Conservation (phyloP, 306 rosid species). For the Cucurbita moschata region DNA sequence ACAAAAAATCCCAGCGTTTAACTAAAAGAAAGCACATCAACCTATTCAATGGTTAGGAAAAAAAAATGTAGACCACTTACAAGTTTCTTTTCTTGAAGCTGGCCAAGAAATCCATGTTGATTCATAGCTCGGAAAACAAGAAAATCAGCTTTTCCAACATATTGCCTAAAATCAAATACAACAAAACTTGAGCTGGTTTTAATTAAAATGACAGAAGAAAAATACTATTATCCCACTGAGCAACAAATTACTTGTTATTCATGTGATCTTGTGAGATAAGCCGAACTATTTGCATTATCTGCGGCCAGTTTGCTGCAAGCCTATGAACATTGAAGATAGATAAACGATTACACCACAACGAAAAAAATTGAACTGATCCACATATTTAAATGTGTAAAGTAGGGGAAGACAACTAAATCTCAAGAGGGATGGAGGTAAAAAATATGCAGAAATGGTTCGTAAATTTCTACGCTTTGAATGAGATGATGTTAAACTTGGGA, state of each 20-base stretch:
- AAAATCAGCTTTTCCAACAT: constrained; percentile 92
- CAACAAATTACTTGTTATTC: constrained; percentile 62
- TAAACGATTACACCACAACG: not conserved
- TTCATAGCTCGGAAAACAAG: constrained; percentile 90
- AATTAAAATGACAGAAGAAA: not conserved
- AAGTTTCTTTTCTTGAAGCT: constrained; percentile 91
- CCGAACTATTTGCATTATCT: constrained; percentile 78
- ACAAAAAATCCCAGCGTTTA: not conserved
- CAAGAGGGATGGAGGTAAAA: not conserved
- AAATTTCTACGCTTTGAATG: not conserved
- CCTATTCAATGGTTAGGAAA: not conserved
- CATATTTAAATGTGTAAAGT: not conserved
- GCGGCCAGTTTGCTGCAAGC: constrained; percentile 98
- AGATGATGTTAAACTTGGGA: not conserved
- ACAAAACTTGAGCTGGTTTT: constrained; percentile 4
- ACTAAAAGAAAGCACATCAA: not conserved
- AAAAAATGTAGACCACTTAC: constrained; percentile 27
- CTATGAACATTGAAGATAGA: constrained; percentile 27
- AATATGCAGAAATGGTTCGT: not conserved
- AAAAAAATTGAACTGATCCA: not conserved
- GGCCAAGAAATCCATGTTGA: constrained; percentile 86
- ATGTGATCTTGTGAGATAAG: constrained; percentile 96
- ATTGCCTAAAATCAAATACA: constrained; percentile 48
- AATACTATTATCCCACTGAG: not conserved
- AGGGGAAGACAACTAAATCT: not conserved